Base-by-base conservation (phyloP, 164 flowering plant species). In the Litsea cubeba region DNA sequence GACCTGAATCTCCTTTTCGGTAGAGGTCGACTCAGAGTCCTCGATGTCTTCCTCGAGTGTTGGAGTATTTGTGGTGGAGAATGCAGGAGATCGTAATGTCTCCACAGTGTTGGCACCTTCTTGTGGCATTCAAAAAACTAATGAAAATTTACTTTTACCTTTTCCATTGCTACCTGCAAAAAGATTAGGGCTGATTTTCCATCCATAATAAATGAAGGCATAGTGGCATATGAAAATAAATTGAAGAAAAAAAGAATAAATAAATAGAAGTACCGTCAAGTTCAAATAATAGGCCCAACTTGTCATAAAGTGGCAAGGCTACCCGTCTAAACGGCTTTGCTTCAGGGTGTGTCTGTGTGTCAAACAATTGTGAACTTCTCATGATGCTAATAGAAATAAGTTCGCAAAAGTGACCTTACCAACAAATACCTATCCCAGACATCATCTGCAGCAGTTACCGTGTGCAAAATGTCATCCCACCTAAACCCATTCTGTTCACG, bases 271-370 rank as follows among this genome's bases (percentile, higher is more conserved):
- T 40, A 40, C 46, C 46, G 11, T 40, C 46, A 40, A 24, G 15
- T 64, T 24, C 67, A 3, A 23, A 64, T 64, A 64, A 11, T 64
- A n/a, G 23, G 18, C 32, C 24, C 26, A 64, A 24, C 26, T 64
- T 15, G 14, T 12, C 26, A 64, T 64, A 64, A 24, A 64, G 26
- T 0, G 67, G 67, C 14, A 64, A 24, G 32, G 26, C 26, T 12
- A 22, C 25, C 26, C 30, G 8, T 24, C 67, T 64, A 10, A 23
- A 64, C 26, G 12, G 23, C 26, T 64, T 64, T 23, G 67, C 67
- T n/a, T 64, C 67, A 11, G 67, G 67, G 67, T 64, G 67, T 64
- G 67, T 26, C 67, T 64, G 67, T 64, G 35, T 60, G 20, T n/a
- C 24, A 60, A 6, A 20, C n/a, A 18, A 60, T 60, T 60, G n/a